These are phyloP conservation scores for Chenopodium album DNA, from an alignment of 148 eudicot genomes.

Conservation along the genomic window DNA sequence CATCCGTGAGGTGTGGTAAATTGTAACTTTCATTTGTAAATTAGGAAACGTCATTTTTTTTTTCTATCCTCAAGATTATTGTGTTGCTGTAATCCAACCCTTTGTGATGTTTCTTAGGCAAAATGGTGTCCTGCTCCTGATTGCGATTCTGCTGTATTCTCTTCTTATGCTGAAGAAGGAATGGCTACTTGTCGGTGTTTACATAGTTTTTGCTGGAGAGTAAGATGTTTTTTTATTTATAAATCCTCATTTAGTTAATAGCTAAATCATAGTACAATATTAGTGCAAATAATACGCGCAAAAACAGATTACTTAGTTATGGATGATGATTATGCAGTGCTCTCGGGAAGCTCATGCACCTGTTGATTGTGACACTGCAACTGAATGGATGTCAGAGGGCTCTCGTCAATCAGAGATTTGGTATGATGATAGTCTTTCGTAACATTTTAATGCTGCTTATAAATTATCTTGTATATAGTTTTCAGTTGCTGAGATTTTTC, in stretches of 20 bases:
- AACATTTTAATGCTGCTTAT: background rate
- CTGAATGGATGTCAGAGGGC: conserved; percentile 51
- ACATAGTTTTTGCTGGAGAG: conserved; percentile 76
- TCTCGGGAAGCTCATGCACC: conserved; percentile 69
- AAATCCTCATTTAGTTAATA: background rate
- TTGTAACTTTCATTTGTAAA: background rate
- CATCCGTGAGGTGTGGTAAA: conserved; percentile 42
- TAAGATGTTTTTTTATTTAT: conserved; percentile 28
- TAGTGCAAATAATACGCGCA: background rate
- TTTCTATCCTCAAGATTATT: background rate
- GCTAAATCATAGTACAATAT: background rate
- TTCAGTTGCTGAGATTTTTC: background rate
- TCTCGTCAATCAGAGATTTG: conserved; percentile 55
- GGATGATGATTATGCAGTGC: conserved; percentile 45
- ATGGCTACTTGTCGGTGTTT: conserved; percentile 60
- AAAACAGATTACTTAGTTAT: background rate
- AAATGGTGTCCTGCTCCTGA: conserved; percentile 87
- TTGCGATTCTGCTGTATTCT: conserved; percentile 63
- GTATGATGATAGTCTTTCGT: conserved; percentile 27
- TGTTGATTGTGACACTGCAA: conserved; percentile 58
- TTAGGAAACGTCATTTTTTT: background rate
- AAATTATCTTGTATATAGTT: background rate
- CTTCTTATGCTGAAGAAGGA: conserved; percentile 36
- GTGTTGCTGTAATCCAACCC: background rate
- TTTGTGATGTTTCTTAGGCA: conserved; percentile 33